Percentiles rank a stretch among this genome's conserved stretches.
These are phyloP conservation scores for Yarrowia phangngaensis DNA, from an alignment of 805 yeast species.

Conservation along the genomic window DNA sequence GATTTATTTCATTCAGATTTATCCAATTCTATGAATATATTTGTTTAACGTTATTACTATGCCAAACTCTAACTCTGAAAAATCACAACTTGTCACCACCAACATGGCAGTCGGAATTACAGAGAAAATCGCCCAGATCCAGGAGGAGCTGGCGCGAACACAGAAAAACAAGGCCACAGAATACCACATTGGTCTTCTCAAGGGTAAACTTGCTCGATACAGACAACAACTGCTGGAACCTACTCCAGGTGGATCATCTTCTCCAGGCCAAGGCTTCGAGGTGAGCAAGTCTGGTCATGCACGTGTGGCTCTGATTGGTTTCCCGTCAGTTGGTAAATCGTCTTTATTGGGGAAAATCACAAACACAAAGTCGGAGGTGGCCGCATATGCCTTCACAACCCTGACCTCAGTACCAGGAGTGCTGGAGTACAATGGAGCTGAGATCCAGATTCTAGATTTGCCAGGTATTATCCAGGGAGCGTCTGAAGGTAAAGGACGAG, in stretches of 20 bases:
- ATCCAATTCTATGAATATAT: too few relatives aligned
- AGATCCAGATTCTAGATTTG: conserved; percentile 92
- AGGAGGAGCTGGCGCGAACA: conserved; percentile 88
- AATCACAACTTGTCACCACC: not conserved
- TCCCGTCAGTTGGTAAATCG: conserved; percentile 97
- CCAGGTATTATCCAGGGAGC: conserved; percentile 98
- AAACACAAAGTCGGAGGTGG: conserved; percentile 90
- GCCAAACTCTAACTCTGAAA: too few relatives aligned
- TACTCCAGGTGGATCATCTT: conserved; percentile 63
- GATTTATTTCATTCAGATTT: too few relatives aligned
- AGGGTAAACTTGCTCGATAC: conserved; percentile 90
- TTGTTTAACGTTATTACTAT: too few relatives aligned
- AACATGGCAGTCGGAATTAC: conserved; percentile 12
- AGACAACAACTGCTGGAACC: conserved; percentile 91
- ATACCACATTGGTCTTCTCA: conserved; percentile 88
- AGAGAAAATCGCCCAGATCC: conserved; percentile 83
- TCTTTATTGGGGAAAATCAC: conserved; percentile 85
- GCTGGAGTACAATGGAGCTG: conserved; percentile 91
- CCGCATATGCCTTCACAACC: conserved; percentile 92
- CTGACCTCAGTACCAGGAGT: conserved; percentile 96
- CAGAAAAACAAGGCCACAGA: conserved; percentile 98
- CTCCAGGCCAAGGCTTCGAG: conserved; percentile 85
- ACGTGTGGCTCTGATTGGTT: conserved; percentile 89
- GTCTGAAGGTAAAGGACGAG: conserved; percentile 95
- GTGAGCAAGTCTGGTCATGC: conserved; percentile 96